phyloP scores from a whole-genome alignment of 148 eudicot genomes.

The Polygonum maritimum region DNA sequence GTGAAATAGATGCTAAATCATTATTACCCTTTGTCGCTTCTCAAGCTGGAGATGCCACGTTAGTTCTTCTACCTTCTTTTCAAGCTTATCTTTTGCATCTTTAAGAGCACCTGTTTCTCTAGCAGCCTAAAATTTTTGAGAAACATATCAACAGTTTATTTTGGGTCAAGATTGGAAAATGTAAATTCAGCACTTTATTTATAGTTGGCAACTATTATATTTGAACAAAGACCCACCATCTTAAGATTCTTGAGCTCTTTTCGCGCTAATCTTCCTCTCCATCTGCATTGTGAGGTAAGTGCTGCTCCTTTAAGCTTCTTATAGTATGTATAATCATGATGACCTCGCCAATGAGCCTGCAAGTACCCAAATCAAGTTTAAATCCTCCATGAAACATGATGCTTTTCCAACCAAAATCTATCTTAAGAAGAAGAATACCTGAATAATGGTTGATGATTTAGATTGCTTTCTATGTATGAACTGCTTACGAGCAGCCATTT shows the following conservation, averaged over 20 bases:
- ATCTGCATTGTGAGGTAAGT: slow-evolving; percentile 65
- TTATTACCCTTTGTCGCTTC: slow-evolving; percentile 83
- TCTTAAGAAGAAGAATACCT: slow-evolving; percentile 19
- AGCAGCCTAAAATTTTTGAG: slow-evolving; percentile 44
- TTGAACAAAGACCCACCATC: slow-evolving; percentile 44
- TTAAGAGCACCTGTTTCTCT: slow-evolving; percentile 79
- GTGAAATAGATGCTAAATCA: not conserved
- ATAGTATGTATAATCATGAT: slow-evolving; percentile 42
- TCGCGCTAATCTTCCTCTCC: slow-evolving; percentile 69
- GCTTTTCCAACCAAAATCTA: not conserved
- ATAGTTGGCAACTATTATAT: not conserved
- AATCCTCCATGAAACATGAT: slow-evolving; percentile 6
- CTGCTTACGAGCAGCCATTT: slow-evolving; percentile 64
- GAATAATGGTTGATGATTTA: slow-evolving; percentile 55
- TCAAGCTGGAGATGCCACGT: slow-evolving; percentile 71
- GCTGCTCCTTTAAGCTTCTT: slow-evolving; percentile 65
- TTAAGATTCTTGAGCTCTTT: slow-evolving; percentile 68
- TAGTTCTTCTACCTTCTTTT: slow-evolving; percentile 84
- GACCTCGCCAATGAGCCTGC: slow-evolving; percentile 83
- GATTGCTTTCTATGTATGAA: slow-evolving; percentile 55
- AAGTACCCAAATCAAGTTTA: slow-evolving; percentile 15
- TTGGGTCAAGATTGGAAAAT: not conserved
- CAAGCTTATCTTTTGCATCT: slow-evolving; percentile 86
- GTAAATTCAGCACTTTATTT: not conserved
- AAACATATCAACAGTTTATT: not conserved